Evolutionary conservation across 306 rosid genomes (phyloP).

Genomic region (Casuarina cunninghamiana): DNA sequence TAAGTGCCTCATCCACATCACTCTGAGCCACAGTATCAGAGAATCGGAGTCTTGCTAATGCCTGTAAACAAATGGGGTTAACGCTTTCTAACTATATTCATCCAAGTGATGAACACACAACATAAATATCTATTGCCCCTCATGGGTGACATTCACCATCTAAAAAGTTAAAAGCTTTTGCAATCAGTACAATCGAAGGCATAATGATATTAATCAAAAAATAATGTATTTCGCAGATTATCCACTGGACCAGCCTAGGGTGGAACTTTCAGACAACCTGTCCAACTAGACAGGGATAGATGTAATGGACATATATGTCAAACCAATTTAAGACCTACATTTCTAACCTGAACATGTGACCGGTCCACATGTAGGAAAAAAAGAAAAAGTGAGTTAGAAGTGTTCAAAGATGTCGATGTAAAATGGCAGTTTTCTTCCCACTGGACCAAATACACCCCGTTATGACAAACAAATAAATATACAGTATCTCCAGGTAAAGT

Average conservation of each 20-base stretch:
- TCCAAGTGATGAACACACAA: background rate
- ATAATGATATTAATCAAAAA: background rate
- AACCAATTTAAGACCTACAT: background rate
- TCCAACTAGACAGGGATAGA: background rate
- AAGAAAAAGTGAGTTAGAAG: background rate
- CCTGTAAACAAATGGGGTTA: slow-evolving; percentile 48
- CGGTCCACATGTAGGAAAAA: background rate
- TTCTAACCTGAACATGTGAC: background rate
- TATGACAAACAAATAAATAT: background rate
- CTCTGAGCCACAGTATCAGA: slow-evolving; percentile 91
- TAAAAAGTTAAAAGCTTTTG: background rate
- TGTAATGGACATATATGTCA: background rate
- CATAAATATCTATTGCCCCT: background rate
- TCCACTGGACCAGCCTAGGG: background rate
- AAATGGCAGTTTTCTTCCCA: background rate
- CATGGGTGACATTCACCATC: background rate
- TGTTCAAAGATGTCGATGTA: background rate
- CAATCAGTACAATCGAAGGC: background rate
- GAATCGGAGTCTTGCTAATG: slow-evolving; percentile 91
- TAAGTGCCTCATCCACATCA: slow-evolving; percentile 93
- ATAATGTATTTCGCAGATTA: background rate
- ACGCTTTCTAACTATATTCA: background rate
- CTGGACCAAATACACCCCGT: background rate
- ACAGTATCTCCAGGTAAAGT: background rate
- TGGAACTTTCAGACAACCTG: background rate